These are phyloP conservation scores for Colletotrichum sp. DNA, from an alignment of 2,329 filamentous ascomycete species.

Conservation along the genomic window DNA sequence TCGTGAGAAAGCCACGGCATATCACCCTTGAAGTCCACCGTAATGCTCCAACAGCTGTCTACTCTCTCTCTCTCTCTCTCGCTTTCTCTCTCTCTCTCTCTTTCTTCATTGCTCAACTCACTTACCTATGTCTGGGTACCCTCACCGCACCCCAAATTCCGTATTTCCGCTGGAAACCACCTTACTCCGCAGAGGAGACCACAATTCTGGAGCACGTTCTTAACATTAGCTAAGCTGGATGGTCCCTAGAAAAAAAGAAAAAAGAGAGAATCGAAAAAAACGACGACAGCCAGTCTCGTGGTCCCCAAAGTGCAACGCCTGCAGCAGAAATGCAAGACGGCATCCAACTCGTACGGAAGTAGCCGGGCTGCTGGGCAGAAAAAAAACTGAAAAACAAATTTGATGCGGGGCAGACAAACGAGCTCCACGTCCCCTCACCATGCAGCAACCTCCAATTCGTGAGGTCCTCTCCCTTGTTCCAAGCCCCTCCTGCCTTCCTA, in stretches of 20 bases:
- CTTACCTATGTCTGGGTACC: neutral
- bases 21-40: neutral
- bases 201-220: neutral
- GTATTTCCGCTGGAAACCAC: neutral
- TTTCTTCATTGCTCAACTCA: neutral
- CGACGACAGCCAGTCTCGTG: neutral
- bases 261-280: neutral
- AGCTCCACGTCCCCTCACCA: neutral
- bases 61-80: neutral
- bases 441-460: neutral
- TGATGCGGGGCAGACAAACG: neutral
- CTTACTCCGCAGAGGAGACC: neutral
- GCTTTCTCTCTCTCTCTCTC: too few relatives aligned
- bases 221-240: neutral
- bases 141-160: neutral
- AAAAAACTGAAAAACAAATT: slow-evolving; percentile 25
- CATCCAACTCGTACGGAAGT: neutral
- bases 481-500: neutral
- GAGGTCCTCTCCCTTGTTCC: neutral
- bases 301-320: neutral
- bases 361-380: slow-evolving; percentile 25
- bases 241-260: neutral
- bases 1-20: neutral
- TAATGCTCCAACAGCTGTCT: neutral
- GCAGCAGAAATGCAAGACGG: neutral